Conservation (phyloP, 2,329 filamentous ascomycete genomes). For the Aspergillus jensenii region DNA sequence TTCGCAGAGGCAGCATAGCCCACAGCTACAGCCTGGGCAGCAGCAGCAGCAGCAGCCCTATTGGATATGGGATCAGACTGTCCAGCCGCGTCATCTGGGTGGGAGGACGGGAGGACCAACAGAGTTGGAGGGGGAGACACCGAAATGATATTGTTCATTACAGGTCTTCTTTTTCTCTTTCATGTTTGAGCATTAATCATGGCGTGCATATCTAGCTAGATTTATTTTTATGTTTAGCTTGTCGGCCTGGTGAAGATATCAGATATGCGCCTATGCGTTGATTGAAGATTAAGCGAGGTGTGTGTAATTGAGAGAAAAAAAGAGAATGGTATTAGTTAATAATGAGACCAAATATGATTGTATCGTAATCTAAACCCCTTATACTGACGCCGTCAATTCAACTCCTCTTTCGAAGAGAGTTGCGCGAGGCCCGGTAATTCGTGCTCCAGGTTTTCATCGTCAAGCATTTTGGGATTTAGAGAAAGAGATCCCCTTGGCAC, state of each 20-base stretch:
- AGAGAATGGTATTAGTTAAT: background rate
- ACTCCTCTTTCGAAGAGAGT: slow-evolving; percentile 11
- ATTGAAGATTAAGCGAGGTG: too few relatives aligned
- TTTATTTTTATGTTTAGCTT: too few relatives aligned
- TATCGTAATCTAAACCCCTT: background rate
- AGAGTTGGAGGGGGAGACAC: slow-evolving; percentile 5
- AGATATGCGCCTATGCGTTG: too few relatives aligned
- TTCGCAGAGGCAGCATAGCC: background rate
- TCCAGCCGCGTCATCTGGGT: background rate
- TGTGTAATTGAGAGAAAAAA: background rate
- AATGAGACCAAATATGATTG: background rate
- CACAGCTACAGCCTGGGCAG: background rate
- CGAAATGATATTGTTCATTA: background rate
- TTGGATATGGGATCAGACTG: slow-evolving; percentile 7
- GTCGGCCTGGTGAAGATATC: too few relatives aligned
- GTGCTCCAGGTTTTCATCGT: slow-evolving; percentile 11
- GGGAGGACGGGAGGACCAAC: background rate
- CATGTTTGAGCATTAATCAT: background rate
- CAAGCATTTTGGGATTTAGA: slow-evolving; percentile 12
- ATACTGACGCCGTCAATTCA: background rate
- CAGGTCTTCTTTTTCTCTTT: too few relatives aligned
- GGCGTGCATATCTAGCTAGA: background rate
- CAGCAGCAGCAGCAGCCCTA: slow-evolving; percentile 2
- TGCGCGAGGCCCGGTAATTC: slow-evolving; percentile 10
- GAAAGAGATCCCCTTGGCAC: slow-evolving; percentile 14